Evolutionary conservation across 169 alveolate genomes (phyloP), one percentile per base, ranked within the genome.

Genomic region (Ichthyophthirius multifiliis): DNA sequence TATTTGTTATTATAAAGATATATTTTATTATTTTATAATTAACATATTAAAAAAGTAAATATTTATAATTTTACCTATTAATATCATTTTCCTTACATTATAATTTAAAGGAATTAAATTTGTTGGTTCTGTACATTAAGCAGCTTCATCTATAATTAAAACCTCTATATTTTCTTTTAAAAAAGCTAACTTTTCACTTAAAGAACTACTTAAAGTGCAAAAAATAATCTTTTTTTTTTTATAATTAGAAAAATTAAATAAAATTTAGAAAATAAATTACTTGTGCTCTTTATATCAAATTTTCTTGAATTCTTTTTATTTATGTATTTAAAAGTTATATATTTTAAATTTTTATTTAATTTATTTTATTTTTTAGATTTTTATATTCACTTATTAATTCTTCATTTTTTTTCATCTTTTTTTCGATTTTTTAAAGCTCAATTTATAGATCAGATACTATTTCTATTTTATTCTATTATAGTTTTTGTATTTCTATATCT

Each of bases 71-170:
- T 27, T 55, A 55, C 71, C 71, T 0, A 93, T 94, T 37, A 93
- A 39, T 43, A 93, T 87, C 48, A 90, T 84, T 65, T 91, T 73
- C 76, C 83, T 76, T 5, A 89, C 84, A 5, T 89, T 76, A 55
- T 85, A 88, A 32, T 39, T 85, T 13, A 93, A 74, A 4, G 96
- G 96, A 31, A 93, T 90, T 44, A 93, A 74, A 10, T 83, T 65
- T 10, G 89, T 82, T 1, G 92, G 92, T 37, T 93, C 96, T 7
- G 90, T 88, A 44, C 94, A 77, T 39, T 67, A 18, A 67, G 77
- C 77, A 13, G 77, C 96, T 73, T 93, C 96, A 74, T 93, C 96
- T 1, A 93, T 83, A 9, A 93, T 90, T 18, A 90, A 85, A 74
- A 88, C 90, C 31, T 89, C 96, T 62, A 86, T 77, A 13, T 85